Conservation (phyloP, 1,284 basidiomycete species). For the Cystobasidium pallidum region DNA sequence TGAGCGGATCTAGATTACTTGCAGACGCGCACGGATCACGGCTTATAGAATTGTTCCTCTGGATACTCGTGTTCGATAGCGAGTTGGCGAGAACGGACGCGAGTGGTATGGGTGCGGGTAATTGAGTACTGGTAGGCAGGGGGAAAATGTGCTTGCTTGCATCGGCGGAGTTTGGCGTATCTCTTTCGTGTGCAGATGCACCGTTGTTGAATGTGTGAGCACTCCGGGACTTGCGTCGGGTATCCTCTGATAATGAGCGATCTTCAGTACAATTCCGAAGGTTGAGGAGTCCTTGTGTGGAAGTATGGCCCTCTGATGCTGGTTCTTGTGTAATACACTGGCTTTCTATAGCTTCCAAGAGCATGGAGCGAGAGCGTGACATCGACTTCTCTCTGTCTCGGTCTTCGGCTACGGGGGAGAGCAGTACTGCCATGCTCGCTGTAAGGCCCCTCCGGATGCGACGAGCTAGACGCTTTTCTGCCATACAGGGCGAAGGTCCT, state of each 20-base stretch:
- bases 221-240: too few species aligned
- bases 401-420: slow-evolving; percentile 25
- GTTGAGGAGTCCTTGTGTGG: not conserved
- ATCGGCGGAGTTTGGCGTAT: not conserved
- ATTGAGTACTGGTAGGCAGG: not conserved
- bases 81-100: not conserved
- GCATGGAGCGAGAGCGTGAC: slow-evolving; percentile 19
- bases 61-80: not conserved
- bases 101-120: not conserved
- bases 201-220: too few species aligned
- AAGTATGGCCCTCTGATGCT: not conserved
- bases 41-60: not conserved
- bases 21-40: not conserved
- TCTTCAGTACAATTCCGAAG: not conserved
- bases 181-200: too few species aligned
- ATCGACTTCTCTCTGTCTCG: slow-evolving; percentile 14
- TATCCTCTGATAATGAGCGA: not conserved
- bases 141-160: not conserved
- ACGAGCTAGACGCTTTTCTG: slow-evolving; percentile 3
- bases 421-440: slow-evolving; percentile 7
- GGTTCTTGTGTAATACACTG: not conserved
- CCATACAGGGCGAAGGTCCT: not conserved
- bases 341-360: slow-evolving; percentile 3
- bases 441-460: slow-evolving; percentile 21
- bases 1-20: not conserved